Conservation (phyloP, 176 grass and related monocot species). For the Saccharum spontaneum region DNA sequence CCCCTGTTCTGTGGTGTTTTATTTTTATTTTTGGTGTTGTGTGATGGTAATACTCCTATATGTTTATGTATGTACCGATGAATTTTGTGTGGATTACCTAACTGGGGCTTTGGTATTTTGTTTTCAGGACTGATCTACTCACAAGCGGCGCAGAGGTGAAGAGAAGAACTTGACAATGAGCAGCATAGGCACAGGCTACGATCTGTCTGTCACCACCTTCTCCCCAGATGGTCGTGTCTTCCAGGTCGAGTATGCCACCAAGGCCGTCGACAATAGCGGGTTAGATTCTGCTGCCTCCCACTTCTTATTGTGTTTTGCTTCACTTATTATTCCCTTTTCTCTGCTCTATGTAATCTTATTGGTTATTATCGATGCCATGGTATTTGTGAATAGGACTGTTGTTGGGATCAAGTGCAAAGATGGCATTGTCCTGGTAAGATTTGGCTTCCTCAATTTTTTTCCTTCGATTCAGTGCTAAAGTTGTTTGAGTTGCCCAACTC, state of each 20-base stretch:
- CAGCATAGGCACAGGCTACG: slow-evolving; percentile 77
- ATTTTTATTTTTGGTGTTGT: no score
- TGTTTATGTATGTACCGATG: background rate
- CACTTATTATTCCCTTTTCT: background rate
- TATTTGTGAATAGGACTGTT: slow-evolving; percentile 43
- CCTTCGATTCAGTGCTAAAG: background rate
- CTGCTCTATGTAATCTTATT: background rate
- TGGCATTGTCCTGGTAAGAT: slow-evolving; percentile 64
- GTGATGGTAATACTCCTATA: background rate
- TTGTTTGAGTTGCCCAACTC: background rate
- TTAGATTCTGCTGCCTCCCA: slow-evolving; percentile 21
- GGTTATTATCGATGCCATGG: background rate
- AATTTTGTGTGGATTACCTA: background rate
- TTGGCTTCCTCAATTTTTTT: background rate
- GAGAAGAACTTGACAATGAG: slow-evolving; percentile 34
- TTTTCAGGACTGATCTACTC: background rate
- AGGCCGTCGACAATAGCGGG: slow-evolving; percentile 73
- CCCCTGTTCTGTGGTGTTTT: background rate
- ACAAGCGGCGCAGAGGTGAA: background rate
- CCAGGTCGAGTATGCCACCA: slow-evolving; percentile 78
- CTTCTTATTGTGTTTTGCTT: background rate
- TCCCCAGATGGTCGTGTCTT: slow-evolving; percentile 69
- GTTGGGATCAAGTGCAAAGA: slow-evolving; percentile 82
- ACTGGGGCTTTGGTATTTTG: background rate
- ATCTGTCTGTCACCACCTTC: slow-evolving; percentile 83